Conservation (phyloP, 495 filamentous ascomycete genomes). For the Cudoniella acicularis region DNA sequence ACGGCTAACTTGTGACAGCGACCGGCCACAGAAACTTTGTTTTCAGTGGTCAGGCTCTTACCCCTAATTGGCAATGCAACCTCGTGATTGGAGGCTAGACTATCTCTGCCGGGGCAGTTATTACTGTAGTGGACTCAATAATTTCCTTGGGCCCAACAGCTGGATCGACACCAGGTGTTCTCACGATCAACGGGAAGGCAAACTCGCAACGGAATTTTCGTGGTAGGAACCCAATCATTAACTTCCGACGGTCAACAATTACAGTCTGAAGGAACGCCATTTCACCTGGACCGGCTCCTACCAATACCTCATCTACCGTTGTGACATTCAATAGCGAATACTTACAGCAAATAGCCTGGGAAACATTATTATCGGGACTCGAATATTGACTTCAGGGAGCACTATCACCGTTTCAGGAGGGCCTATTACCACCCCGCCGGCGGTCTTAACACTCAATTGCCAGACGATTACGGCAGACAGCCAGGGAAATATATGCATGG, state of each 20-base stretch:
- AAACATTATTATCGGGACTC: too few species aligned
- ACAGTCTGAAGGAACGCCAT: too few species aligned
- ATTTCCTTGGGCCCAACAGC: too few species aligned
- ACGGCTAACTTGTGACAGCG: not conserved
- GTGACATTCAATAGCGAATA: too few species aligned
- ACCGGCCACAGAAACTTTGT: not conserved
- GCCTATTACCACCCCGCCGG: not conserved
- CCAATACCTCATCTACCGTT: too few species aligned
- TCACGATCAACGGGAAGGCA: not conserved
- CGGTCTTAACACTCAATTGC: not conserved
- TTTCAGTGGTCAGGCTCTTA: not conserved
- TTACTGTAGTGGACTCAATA: not conserved
- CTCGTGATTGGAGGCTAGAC: not conserved
- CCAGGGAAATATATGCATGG: not conserved
- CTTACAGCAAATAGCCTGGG: too few species aligned
- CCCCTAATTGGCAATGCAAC: not conserved
- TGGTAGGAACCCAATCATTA: not conserved
- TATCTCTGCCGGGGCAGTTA: not conserved
- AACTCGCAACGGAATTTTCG: not conserved
- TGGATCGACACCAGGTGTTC: not conserved
- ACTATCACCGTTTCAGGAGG: not conserved
- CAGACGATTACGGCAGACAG: not conserved
- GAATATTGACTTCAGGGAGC: too few species aligned
- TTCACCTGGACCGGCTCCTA: too few species aligned
- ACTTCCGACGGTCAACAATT: not conserved